Evolutionary conservation across 2,329 filamentous ascomycete genomes (phyloP).

Genomic region (Exophiala sp.): DNA sequence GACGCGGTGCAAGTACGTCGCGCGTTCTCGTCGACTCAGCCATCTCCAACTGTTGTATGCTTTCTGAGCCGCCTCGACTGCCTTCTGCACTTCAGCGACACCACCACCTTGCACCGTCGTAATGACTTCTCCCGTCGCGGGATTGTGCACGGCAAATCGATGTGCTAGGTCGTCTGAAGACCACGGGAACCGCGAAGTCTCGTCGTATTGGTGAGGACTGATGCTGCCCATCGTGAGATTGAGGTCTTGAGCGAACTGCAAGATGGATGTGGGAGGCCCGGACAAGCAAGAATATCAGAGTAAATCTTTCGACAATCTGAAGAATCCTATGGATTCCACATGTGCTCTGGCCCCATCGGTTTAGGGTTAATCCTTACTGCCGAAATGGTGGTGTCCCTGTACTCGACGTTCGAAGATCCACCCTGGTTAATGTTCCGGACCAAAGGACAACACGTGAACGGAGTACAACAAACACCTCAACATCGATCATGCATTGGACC

Average conservation of each 20-base stretch:
- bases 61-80: slow-evolving; percentile 7
- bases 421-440: too few species aligned
- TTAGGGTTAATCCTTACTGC: too few species aligned
- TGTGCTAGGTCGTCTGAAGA: slow-evolving; percentile 14
- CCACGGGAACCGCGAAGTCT: slow-evolving; percentile 8
- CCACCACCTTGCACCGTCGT: slow-evolving; percentile 15
- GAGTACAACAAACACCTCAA: too few species aligned
- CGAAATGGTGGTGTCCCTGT: too few species aligned
- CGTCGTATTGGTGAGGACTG: background rate
- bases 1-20: slow-evolving; percentile 1
- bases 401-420: too few species aligned
- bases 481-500: too few species aligned
- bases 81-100: slow-evolving; percentile 3
- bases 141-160: slow-evolving; percentile 19
- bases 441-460: too few species aligned
- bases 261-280: background rate
- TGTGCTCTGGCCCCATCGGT: too few species aligned
- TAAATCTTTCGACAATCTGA: too few species aligned
- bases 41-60: slow-evolving; percentile 18
- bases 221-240: background rate
- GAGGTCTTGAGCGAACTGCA: background rate
- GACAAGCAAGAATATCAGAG: too few species aligned
- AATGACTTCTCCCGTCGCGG: slow-evolving; percentile 16
- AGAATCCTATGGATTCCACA: too few species aligned
- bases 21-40: slow-evolving; percentile 2